Evolutionary conservation across 441 rosid species (phyloP), one percentile per base, ranked within the genome.

Genomic region (Jatropha podagrica): DNA sequence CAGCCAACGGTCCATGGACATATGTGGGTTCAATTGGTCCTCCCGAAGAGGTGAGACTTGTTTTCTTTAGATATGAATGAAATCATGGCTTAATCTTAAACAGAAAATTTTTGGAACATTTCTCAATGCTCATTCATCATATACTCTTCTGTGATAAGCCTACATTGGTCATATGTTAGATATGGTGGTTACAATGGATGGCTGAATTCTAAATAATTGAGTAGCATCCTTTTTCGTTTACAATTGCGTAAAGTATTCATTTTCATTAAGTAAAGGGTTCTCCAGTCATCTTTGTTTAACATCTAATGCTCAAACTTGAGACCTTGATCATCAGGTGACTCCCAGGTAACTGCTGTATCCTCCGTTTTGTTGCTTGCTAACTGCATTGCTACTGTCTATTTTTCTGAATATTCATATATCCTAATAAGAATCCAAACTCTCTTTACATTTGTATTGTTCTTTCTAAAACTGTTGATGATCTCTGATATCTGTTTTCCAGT

Each of bases 1-100:
- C 82, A 62, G 77, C 89, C 40, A 82, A 83, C 52, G 81, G 86
- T 74, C 86, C 83, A 69, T 93, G 94, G 99, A 86, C 87, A 55
- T 92, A 82, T 80, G 81, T 77, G 9, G 87, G 88, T 59, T 73
- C 87, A 71, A 58, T 85, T 55, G 84, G 80, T 80, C 89, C 85
- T 8, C 88, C 91, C 40, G 76, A 89, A 54, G 91, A 91, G 90
- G 98, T 93, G 71, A 82, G 69, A 62, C 63, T 48, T 75, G 56
- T 73, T 73, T 37, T 68, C 15, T 62, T 42, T 17, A 4, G 49
- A 42, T 44, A 18, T 59, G 71, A 44, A n/a, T 59, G n/a, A 32
- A 7, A 23, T 27, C 11, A 41, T 42, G 37, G 6, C 49, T 58
- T 62, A 27, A 63, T 20, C 23, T 51, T 76, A n/a, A 49, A 37